Conservation (phyloP, 139 green algal species). For the Marvania coccoides region DNA sequence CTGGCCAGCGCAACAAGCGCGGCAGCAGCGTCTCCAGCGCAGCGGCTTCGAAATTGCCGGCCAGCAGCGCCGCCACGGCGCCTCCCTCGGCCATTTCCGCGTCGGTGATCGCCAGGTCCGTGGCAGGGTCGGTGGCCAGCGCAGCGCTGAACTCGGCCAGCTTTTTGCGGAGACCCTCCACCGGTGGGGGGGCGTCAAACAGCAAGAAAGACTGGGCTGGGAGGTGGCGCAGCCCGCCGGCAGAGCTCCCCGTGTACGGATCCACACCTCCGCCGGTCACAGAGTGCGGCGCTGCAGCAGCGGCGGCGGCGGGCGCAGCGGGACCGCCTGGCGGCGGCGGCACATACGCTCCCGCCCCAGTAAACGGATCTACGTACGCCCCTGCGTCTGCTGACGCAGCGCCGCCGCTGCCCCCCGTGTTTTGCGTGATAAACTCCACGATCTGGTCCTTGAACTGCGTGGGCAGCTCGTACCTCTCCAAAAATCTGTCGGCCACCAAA, state of each 20-base stretch:
- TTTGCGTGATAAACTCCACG: slow-evolving; percentile 82
- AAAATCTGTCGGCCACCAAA: slow-evolving; percentile 79
- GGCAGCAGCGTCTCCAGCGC: slow-evolving; percentile 18
- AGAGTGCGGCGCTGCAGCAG: too few relatives aligned
- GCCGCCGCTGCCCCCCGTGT: slow-evolving; percentile 37
- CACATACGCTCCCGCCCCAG: slow-evolving; percentile 12
- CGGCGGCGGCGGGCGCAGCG: not conserved
- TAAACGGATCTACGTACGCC: slow-evolving; percentile 30
- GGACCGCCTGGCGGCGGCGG: not conserved
- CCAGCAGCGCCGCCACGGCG: slow-evolving; percentile 37
- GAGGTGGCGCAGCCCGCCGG: not conserved
- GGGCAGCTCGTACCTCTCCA: slow-evolving; percentile 72
- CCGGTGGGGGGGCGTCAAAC: slow-evolving; percentile 41
- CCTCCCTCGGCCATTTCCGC: slow-evolving; percentile 30
- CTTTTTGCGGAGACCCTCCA: slow-evolving; percentile 35
- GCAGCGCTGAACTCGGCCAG: slow-evolving; percentile 19
- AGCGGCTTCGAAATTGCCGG: not conserved
- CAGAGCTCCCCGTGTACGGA: slow-evolving; percentile 6
- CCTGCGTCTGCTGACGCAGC: not conserved
- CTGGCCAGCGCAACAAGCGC: slow-evolving; percentile 59
- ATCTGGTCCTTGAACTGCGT: slow-evolving; percentile 72
- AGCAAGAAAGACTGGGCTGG: slow-evolving; percentile 28
- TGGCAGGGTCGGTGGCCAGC: not conserved
- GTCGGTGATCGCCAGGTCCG: slow-evolving; percentile 28
- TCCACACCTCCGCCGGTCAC: slow-evolving; percentile 29